Conservation (phyloP, 805 yeast species). For the Kregervanrija fluxuum region DNA sequence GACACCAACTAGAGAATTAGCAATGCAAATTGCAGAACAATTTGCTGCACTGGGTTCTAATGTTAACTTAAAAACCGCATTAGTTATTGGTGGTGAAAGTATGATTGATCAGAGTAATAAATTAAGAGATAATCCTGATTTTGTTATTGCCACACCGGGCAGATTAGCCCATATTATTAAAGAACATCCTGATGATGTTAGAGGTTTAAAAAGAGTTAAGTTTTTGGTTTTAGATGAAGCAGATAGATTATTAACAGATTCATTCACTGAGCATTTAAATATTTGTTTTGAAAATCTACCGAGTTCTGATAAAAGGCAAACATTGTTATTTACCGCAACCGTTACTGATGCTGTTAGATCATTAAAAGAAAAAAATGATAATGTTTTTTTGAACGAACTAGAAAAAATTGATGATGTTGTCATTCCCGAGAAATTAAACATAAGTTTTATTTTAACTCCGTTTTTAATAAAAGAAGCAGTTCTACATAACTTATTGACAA, state of each 20-base stretch:
- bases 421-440: conserved; percentile 64
- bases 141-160: conserved; percentile 96
- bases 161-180: conserved; percentile 82
- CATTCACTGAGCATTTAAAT: conserved; percentile 73
- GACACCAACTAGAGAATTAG: conserved; percentile 92
- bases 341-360: conserved; percentile 87
- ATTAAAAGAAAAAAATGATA: conserved; percentile 55
- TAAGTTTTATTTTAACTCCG: conserved; percentile 71
- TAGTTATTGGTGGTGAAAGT: conserved; percentile 93
- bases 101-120: conserved; percentile 82
- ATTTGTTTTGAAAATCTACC: conserved; percentile 72
- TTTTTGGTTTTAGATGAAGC: conserved; percentile 93
- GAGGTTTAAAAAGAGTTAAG: conserved; percentile 70
- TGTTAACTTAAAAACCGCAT: conserved; percentile 75
- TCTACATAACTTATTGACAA: conserved; percentile 58
- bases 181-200: conserved; percentile 82
- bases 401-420: conserved; percentile 69
- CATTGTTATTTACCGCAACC: conserved; percentile 90
- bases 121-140: conserved; percentile 80
- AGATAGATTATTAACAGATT: conserved; percentile 77
- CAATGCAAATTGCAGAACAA: conserved; percentile 95
- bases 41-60: conserved; percentile 86
- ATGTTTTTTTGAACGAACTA: conserved; percentile 67
- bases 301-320: conserved; percentile 66
- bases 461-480: conserved; percentile 88